Base-by-base conservation (phyloP, 352 stramenopile species). In the Lagenidium giganteum region DNA sequence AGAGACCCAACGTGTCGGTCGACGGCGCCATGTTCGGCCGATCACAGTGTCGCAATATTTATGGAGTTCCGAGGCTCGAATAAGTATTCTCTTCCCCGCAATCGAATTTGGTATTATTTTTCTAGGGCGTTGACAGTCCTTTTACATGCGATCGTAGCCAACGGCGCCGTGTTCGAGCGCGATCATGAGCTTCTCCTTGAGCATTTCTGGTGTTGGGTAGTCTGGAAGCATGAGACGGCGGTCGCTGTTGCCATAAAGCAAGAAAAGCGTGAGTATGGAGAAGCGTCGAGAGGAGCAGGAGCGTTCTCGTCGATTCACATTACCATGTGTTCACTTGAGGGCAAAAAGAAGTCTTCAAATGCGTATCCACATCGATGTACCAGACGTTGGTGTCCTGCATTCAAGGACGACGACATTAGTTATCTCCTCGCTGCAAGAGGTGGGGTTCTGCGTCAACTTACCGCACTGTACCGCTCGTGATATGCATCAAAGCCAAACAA, bases 291-390 rank as follows among this genome's bases (percentile, higher is more conserved):
- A 45, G 61, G 49, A n/a, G n/a, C n/a, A n/a, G n/a, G n/a, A n/a
- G n/a, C n/a, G n/a, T n/a, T n/a, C n/a, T n/a, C n/a, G n/a, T n/a
- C n/a, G n/a, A n/a, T n/a, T n/a, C n/a, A n/a, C n/a, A n/a, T n/a
- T 67, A 91, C 79, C 76, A 91, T 8, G 73, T 91, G 33, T 87
- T 85, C 5, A 76, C 79, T 47, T 77, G 84, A 2, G 79, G 79
- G 17, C 69, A 87, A n/a, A 73, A 62, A 14, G 46, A 54, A 7
- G 30, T 48, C 20, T 78, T 67, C 58, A 61, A 70, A 11, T 53
- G 47, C 7, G 61, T 37, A 23, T 86, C 74, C 8, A 90, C 67
- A 28, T 90, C 77, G 26, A 87, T 66, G 52, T 79, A 87, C 77
- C 77, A 89, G 33, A 57, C 63, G 6, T 57, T 65, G 30, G 65